phyloP scores from a whole-genome alignment of 2,329 filamentous ascomycete species.

The Arthrobotrys entomopaga region DNA sequence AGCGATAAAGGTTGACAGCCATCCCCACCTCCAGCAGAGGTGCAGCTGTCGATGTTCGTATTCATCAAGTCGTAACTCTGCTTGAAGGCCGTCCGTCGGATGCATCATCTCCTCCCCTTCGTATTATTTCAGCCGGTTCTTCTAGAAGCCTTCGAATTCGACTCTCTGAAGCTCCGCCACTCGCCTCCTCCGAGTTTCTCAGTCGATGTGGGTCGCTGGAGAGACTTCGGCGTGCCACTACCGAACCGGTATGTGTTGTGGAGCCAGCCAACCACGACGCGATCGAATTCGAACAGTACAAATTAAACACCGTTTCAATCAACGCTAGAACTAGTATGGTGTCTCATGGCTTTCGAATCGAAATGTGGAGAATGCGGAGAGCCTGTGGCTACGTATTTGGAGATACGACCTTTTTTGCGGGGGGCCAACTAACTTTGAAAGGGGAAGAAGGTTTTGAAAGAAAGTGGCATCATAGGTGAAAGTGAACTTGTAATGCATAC shows the following conservation, averaged over 20 bases:
- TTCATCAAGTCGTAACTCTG: slow-evolving; percentile 7
- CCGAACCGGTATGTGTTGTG: slow-evolving; percentile 10
- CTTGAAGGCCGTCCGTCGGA: slow-evolving; percentile 8
- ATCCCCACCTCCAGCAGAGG: not conserved
- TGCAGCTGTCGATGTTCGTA: slow-evolving; percentile 23
- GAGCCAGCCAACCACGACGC: not conserved
- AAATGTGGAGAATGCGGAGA: slow-evolving; percentile 41
- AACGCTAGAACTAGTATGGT: no score
- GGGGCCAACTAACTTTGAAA: no score
- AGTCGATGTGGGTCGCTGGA: slow-evolving; percentile 15
- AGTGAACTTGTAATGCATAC: no score
- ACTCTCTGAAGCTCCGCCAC: not conserved
- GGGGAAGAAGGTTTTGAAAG: no score
- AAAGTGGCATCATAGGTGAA: no score
- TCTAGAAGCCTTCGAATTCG: slow-evolving; percentile 34
- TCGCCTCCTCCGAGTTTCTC: not conserved
- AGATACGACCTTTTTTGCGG: no score
- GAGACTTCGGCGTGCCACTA: not conserved
- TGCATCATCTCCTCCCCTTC: slow-evolving; percentile 15
- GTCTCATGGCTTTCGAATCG: not conserved
- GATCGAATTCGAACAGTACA: no score
- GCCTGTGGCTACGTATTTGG: slow-evolving; percentile 27
- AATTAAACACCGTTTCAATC: no score
- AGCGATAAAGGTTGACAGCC: slow-evolving; percentile 1
- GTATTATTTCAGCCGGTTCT: slow-evolving; percentile 35